phyloP scores from a whole-genome alignment of 169 alveolate genomes.

The Ichthyophthirius multifiliis region DNA sequence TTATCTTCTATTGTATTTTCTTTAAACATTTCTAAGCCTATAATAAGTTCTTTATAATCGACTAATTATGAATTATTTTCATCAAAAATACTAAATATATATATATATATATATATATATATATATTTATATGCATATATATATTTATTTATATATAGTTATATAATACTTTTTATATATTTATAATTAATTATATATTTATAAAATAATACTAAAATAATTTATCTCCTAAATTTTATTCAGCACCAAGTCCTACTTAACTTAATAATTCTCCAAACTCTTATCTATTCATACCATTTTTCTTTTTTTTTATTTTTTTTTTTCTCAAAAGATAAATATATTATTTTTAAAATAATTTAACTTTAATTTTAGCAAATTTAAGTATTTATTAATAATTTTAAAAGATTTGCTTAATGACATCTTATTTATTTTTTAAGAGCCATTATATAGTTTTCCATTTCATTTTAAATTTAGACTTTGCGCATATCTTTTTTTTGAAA shows the following conservation, averaged over 20 bases:
- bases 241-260: slow-evolving; percentile 32
- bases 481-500: slow-evolving; percentile 23
- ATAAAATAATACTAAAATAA: slow-evolving; percentile 6
- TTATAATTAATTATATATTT: background rate
- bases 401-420: slow-evolving; percentile 21
- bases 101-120: too few species aligned
- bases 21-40: slow-evolving; percentile 36
- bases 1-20: slow-evolving; percentile 32
- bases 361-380: slow-evolving; percentile 33
- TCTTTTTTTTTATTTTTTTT: background rate
- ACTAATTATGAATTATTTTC: slow-evolving; percentile 22
- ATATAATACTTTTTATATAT: background rate
- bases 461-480: slow-evolving; percentile 34
- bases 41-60: slow-evolving; percentile 39
- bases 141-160: too few species aligned
- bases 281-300: slow-evolving; percentile 25
- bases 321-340: background rate
- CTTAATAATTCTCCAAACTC: slow-evolving; percentile 34
- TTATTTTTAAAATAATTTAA: background rate
- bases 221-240: slow-evolving; percentile 28
- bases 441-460: slow-evolving; percentile 49
- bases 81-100: slow-evolving; percentile 32
- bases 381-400: slow-evolving; percentile 16
- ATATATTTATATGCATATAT: too few species aligned
- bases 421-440: slow-evolving; percentile 25